Percentiles rank a stretch among this genome's conserved stretches.
Evolutionary conservation across 768 basidiomycete genomes (phyloP).

Genomic region (Phlebiopsis flavidoalba): DNA sequence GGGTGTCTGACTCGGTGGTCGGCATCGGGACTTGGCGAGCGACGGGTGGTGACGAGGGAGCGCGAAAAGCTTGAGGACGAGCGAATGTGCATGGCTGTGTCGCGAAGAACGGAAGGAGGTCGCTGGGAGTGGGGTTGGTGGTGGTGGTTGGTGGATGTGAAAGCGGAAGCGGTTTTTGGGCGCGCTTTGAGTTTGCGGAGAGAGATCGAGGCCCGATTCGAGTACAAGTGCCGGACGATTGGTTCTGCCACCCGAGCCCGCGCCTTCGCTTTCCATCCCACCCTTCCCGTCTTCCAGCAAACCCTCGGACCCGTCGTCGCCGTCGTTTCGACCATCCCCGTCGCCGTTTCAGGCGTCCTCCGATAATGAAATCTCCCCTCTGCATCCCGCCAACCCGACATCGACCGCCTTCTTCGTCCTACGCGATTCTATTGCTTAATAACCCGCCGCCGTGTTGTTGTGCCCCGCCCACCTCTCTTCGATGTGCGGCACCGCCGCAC

Average conservation of each 20-base stretch:
- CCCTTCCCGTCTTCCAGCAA: not conserved
- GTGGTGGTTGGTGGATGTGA: not conserved
- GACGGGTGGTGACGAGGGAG: not conserved
- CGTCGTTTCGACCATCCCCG: too few species aligned
- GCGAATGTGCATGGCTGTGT: not conserved
- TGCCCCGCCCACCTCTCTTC: too few species aligned
- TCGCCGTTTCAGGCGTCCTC: too few species aligned
- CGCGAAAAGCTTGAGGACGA: not conserved
- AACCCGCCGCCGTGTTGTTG: too few species aligned
- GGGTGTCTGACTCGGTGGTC: not conserved
- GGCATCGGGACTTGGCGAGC: not conserved
- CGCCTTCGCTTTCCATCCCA: not conserved
- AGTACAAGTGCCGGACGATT: not conserved
- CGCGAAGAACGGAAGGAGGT: not conserved
- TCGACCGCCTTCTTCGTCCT: too few species aligned
- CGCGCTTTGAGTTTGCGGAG: not conserved
- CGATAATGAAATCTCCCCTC: too few species aligned
- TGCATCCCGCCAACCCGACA: too few species aligned
- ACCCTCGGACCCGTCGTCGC: too few species aligned
- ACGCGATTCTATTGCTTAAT: too few species aligned
- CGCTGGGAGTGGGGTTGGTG: not conserved
- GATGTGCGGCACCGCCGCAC: too few species aligned
- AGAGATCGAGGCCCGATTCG: not conserved
- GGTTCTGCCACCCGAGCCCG: not conserved
- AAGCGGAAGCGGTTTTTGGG: constrained; percentile 1